Evolutionary conservation across 208 protist species (phyloP).

Genomic region (Crithidia expoeki): DNA sequence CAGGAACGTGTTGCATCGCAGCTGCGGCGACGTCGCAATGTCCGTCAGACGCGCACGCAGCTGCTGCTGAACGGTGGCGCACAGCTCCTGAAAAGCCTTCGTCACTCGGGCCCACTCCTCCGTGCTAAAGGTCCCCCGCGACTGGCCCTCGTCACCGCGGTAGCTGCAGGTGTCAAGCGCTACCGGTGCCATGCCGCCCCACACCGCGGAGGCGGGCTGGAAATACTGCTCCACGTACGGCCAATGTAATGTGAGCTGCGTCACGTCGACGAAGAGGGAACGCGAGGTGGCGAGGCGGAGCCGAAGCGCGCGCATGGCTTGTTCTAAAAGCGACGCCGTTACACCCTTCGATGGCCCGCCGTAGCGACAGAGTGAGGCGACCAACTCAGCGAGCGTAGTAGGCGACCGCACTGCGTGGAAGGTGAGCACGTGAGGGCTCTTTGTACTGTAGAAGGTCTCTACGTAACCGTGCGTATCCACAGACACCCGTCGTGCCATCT

Average conservation of each 20-base stretch:
- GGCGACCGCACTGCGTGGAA: conserved; percentile 30
- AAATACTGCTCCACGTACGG: conserved; percentile 21
- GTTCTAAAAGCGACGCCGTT: conserved; percentile 17
- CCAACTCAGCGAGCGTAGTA: conserved; percentile 42
- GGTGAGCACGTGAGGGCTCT: not conserved
- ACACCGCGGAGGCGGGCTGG: conserved; percentile 12
- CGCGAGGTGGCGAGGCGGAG: conserved; percentile 19
- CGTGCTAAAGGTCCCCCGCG: not conserved
- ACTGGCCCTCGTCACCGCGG: not conserved
- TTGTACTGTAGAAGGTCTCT: not conserved
- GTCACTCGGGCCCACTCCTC: conserved; percentile 13
- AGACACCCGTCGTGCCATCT: conserved; percentile 15
- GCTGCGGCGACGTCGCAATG: conserved; percentile 35
- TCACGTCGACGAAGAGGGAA: conserved; percentile 46
- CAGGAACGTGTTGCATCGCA: conserved; percentile 68
- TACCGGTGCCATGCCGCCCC: not conserved
- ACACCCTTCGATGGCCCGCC: conserved; percentile 29
- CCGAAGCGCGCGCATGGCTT: conserved; percentile 14
- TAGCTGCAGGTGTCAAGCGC: not conserved
- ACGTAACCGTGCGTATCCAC: not conserved
- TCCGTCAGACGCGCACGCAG: conserved; percentile 37
- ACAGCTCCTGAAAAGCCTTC: conserved; percentile 18
- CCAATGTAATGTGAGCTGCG: conserved; percentile 36
- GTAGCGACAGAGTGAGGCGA: conserved; percentile 37
- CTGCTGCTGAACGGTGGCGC: conserved; percentile 10